Conservation (phyloP, 306 rosid species). For the Vigna nakashimae region DNA sequence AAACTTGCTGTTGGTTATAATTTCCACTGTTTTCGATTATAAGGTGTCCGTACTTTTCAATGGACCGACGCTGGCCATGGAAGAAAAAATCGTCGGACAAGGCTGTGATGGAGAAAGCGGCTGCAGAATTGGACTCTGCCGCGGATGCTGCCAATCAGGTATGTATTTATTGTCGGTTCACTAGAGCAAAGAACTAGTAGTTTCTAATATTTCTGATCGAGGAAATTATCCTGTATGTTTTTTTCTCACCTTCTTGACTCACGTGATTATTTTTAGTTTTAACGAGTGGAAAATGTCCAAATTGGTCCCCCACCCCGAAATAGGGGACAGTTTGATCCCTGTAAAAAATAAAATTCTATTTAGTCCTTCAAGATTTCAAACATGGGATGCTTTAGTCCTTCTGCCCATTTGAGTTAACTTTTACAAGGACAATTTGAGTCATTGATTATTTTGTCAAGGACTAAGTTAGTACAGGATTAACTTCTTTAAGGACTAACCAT, state of each 20-base stretch:
- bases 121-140: conserved; percentile 66
- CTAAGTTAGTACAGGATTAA: not conserved
- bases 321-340: not conserved
- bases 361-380: not conserved
- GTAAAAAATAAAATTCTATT: not conserved
- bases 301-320: conserved; percentile 4
- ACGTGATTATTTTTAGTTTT: conserved; percentile 23
- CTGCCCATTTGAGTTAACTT: conserved; percentile 8
- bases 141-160: conserved; percentile 57
- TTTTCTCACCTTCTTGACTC: conserved; percentile 1
- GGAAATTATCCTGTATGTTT: not conserved
- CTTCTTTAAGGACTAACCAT: conserved; percentile 6
- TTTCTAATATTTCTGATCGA: conserved; percentile 14
- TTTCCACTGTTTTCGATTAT: not conserved
- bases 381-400: conserved; percentile 3
- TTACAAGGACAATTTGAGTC: not conserved
- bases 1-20: conserved; percentile 17
- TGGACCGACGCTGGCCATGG: conserved; percentile 99
- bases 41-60: conserved; percentile 49
- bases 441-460: conserved; percentile 18
- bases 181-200: not conserved
- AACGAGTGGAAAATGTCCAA: not conserved
- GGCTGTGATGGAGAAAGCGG: conserved; percentile 76
- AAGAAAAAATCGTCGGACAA: conserved; percentile 95
- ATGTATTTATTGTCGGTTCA: conserved; percentile 37